Evolutionary conservation across 495 filamentous ascomycete genomes (phyloP).

Genomic region (Paragyromitra xinjiangensis): DNA sequence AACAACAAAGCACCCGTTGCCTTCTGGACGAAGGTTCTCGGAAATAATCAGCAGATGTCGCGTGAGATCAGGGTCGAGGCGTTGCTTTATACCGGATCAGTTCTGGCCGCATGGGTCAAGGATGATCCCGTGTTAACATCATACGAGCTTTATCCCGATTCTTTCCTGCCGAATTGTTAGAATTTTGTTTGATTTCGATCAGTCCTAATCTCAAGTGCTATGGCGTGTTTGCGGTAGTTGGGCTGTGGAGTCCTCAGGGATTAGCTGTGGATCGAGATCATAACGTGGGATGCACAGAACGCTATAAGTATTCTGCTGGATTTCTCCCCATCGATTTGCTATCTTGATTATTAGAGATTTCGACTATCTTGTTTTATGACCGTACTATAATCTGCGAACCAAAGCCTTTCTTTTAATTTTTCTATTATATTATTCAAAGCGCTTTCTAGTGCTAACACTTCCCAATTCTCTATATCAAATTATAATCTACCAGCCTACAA

Average conservation of each 20-base stretch:
- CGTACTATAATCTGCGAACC: neutral
- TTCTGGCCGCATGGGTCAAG: neutral
- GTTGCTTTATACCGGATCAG: slow-evolving; percentile 15
- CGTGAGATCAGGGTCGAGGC: slow-evolving; percentile 30
- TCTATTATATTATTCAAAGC: neutral
- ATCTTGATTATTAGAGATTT: neutral
- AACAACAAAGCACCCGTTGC: neutral
- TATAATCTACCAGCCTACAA: neutral
- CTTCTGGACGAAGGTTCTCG: neutral
- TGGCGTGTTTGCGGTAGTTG: slow-evolving; percentile 16
- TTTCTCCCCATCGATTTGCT: neutral
- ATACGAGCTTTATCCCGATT: slow-evolving; percentile 18
- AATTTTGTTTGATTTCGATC: neutral
- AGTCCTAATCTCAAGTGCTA: neutral
- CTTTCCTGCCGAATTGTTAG: slow-evolving; percentile 12
- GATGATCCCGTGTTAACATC: slow-evolving; percentile 25
- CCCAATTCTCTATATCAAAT: neutral
- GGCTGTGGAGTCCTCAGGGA: neutral
- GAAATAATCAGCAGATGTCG: slow-evolving; percentile 44
- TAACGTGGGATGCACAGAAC: neutral
- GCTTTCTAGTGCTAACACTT: neutral
- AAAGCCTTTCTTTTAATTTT: neutral
- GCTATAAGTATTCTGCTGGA: neutral
- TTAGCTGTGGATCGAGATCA: neutral
- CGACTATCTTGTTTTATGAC: neutral